phyloP scores from a whole-genome alignment of 192 early-diverging fungal genomes.

The Backusella westeae region DNA sequence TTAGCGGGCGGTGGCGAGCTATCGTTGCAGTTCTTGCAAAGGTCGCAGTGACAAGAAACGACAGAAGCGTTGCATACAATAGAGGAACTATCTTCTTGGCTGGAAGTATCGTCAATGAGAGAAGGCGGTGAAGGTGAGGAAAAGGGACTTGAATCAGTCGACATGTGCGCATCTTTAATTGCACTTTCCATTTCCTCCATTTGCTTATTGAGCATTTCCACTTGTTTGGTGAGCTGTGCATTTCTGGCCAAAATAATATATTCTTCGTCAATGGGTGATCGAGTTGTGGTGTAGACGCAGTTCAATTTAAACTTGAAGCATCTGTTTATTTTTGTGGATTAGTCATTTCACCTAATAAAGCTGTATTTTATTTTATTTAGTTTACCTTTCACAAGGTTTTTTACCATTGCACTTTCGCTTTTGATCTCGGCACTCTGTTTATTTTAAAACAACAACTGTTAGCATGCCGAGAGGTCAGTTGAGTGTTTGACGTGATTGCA shows the following conservation, averaged over 20 bases:
- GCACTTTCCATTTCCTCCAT: constrained; percentile 1
- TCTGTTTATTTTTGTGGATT: neutral
- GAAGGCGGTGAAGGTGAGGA: neutral
- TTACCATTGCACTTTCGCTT: constrained; percentile 8
- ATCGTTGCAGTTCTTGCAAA: neutral
- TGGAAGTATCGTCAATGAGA: neutral
- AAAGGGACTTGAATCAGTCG: neutral
- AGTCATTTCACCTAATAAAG: neutral
- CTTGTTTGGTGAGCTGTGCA: neutral
- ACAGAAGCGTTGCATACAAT: neutral
- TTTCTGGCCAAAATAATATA: neutral
- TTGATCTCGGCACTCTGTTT: constrained; percentile 18
- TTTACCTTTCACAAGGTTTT: constrained; percentile 12
- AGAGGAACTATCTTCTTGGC: neutral
- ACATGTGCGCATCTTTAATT: neutral
- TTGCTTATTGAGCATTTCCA: neutral
- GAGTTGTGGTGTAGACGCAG: constrained; percentile 6
- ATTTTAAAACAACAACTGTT: neutral
- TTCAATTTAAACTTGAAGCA: neutral
- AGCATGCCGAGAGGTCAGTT: neutral
- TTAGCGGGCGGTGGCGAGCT: neutral
- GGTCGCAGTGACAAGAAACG: neutral
- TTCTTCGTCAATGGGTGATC: constrained; percentile 11
- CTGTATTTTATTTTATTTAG: neutral
- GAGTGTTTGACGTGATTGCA: neutral